Evolutionary conservation across 257 asterid species (phyloP), one percentile per base, ranked within the genome.

Genomic region (Hygrophila difformis): DNA sequence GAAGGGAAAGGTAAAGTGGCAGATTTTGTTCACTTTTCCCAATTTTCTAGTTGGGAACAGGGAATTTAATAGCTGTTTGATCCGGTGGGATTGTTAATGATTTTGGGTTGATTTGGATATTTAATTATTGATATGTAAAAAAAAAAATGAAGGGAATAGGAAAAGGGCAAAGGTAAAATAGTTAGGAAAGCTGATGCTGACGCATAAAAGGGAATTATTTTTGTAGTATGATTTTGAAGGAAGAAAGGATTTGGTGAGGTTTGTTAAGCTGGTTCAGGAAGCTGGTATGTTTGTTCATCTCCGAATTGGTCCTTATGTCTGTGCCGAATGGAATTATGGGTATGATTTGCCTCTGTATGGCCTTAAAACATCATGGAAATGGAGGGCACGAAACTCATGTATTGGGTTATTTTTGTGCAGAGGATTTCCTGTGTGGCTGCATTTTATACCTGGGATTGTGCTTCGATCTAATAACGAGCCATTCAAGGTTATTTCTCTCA

Each of bases 261-360:
- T 87, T 36, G 63, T 87, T 53, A 83, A 83, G 49, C 56, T 87
- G 80, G 81, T 79, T 5, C 47, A 51, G 12, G 73, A 77, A 26
- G 94, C 97, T 60, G 97, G 87, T n/a, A 65, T 87, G 16, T 63
- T 57, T 43, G 82, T 62, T 45, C 87, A 79, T 61, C 71, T 87
- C 13, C 75, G 97, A 10, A 87, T 83, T 12, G 94, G 91, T 8
- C 97, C 97, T 55, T 87, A 87, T 44, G 97, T 62, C 28, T 87
- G 97, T 24, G 93, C 97, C 18, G 97, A 87, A 47, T 87, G 97
- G 97, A 87, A 77, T 54, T 87, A 87, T 56, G 97, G 97, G 97
- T 83, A 62, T 28, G 22, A 12, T 6, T 14, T 26, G 12, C 0
- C 10, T 33, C 12, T 5, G 6, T 9, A 5, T 5, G 6, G 0